A percentile compares a stretch with the other conserved stretches of the same genome.
Evolutionary conservation across 306 rosid species (phyloP).

Genomic region (Styphnolobium japonicum): DNA sequence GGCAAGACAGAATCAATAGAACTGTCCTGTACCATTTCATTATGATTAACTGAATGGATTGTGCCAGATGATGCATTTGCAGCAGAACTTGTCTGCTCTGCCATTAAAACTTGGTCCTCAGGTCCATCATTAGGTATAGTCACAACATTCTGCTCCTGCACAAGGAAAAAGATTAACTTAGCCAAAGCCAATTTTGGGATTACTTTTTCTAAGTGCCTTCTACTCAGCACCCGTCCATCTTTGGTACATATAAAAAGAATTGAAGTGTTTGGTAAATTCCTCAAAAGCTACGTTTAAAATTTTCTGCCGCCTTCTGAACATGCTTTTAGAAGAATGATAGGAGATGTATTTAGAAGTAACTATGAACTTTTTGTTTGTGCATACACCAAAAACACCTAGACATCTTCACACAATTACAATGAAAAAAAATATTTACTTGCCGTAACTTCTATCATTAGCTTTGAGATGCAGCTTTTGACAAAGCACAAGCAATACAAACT

Average conservation of each 20-base stretch:
- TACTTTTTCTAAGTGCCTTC: background rate
- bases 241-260: background rate
- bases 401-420: background rate
- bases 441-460: background rate
- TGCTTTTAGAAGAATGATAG: background rate
- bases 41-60: constrained; percentile 44
- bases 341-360: background rate
- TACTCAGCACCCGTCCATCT: background rate
- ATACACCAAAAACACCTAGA: background rate
- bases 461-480: background rate
- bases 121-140: constrained; percentile 41
- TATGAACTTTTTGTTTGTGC: background rate
- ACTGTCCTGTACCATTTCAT: constrained; percentile 41
- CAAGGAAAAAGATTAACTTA: constrained; percentile 20
- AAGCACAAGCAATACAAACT: background rate
- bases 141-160: constrained; percentile 50
- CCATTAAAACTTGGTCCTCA: constrained; percentile 46
- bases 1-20: constrained; percentile 45
- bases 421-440: background rate
- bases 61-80: constrained; percentile 46
- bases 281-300: background rate
- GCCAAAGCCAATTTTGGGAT: background rate
- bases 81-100: constrained; percentile 53
- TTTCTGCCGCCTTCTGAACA: background rate
- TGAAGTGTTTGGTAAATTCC: background rate